Conservation (phyloP, 257 asterid species). For the Salvia rosmarinus region DNA sequence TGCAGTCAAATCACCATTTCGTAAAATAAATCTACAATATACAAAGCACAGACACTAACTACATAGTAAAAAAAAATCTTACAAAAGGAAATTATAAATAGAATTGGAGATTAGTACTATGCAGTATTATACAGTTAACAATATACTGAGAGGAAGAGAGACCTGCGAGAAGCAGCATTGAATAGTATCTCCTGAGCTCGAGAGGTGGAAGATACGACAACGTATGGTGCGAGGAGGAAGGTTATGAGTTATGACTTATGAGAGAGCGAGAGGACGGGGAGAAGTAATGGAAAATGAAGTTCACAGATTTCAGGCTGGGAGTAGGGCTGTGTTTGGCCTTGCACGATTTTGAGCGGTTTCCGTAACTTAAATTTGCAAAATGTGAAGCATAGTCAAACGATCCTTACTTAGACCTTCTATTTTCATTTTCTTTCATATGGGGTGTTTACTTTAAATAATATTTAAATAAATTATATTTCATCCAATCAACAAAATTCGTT, state of each 20-base stretch:
- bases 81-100: not conserved
- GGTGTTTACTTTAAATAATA: no score
- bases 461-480: no score
- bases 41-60: not conserved
- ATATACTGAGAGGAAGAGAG: not conserved
- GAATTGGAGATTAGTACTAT: not conserved
- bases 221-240: slow-evolving; percentile 22
- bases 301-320: not conserved
- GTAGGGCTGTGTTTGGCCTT: slow-evolving; percentile 19
- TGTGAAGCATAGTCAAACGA: slow-evolving; percentile 1
- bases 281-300: not conserved
- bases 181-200: not conserved
- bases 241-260: no score
- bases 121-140: not conserved
- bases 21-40: not conserved
- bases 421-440: no score
- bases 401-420: not conserved
- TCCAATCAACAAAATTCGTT: no score
- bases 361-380: not conserved
- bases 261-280: not conserved
- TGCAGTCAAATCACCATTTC: slow-evolving; percentile 37
- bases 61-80: no score
- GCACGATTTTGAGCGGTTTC: not conserved
- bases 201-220: slow-evolving; percentile 30
- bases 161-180: slow-evolving; percentile 37